Evolutionary conservation across 2,329 filamentous ascomycete genomes (phyloP), one percentile per base, ranked within the genome.

Genomic region (Aspergillus jensenii): DNA sequence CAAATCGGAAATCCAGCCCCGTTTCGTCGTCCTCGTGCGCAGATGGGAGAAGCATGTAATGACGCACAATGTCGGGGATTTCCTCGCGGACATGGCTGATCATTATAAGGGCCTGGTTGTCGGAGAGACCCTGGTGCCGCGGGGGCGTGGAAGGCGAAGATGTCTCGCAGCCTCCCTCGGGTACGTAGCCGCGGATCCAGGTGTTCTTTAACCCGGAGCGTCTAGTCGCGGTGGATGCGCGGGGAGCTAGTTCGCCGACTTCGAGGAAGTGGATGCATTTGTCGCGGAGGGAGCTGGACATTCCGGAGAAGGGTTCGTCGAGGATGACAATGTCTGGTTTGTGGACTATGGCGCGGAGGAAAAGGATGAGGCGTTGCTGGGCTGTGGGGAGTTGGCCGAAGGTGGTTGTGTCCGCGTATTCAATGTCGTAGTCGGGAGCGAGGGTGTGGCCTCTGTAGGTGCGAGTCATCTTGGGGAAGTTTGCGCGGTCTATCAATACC

Each of bases 81-180:
- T 99, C 95, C 67, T 96, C 92, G 61, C 87, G 87, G 60, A 93
- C 82, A 76, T 99, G 95, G 60, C 91, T 95, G 59, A 98, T 93
- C 62, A 93, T 91, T n/a, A 98, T 83, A 54, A 99, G 77, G 0
- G 92, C 92, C 75, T 98, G 93, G 21, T 85, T 74, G 0, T 86
- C 79, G 2, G 82, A 81, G 56, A 97, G 74, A 0, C 91, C 91
- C 1, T 68, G 69, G 4, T 69, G 66, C 27, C 69, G 67, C 55
- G 35, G 5, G 11, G 23, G 9, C 23, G 25, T 17, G 23, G 39
- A 19, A 43, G 21, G 39, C 7, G 46, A 35, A 3, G 25, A 7
- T 9, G 46, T 17, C 5, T 27, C 8, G 27, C 6, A 19, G 23
- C 11, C n/a, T 31, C 11, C 12, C 35, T 19, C 35, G 14, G 35